phyloP scores from a whole-genome alignment of 129 eudicot genomes.

The Scalesia atractyloides region DNA sequence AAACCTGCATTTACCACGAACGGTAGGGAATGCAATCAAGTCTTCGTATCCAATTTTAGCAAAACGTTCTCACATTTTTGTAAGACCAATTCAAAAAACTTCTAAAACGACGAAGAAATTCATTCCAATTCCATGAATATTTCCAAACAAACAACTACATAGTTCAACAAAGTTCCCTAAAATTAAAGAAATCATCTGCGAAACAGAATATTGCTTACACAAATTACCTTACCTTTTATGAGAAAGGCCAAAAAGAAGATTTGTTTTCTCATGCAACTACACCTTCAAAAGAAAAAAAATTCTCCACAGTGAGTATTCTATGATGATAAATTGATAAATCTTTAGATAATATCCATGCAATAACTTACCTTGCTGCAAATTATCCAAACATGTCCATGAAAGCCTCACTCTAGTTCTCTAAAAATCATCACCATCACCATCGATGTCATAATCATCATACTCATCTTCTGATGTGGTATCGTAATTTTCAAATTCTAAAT shows the following conservation, averaged over 20 bases:
- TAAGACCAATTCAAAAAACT: too few relatives aligned
- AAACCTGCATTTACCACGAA: too few relatives aligned
- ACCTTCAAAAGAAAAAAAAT: background rate
- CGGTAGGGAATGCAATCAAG: too few relatives aligned
- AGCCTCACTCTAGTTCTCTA: background rate
- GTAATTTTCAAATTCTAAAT: background rate
- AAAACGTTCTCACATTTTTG: too few relatives aligned
- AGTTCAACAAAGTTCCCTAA: too few relatives aligned
- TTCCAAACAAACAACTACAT: background rate
- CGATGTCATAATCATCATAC: too few relatives aligned
- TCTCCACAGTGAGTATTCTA: background rate
- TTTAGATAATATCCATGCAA: background rate
- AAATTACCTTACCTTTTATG: background rate
- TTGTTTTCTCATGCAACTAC: background rate
- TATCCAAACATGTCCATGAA: conserved; percentile 3
- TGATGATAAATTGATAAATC: background rate
- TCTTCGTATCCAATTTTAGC: too few relatives aligned
- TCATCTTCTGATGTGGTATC: background rate
- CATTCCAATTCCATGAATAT: background rate
- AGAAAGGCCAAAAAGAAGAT: background rate
- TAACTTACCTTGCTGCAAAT: background rate
- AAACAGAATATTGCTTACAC: background rate
- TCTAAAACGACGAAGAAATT: too few relatives aligned
- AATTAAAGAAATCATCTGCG: background rate
- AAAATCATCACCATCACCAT: background rate